Percentiles rank a stretch among this genome's conserved stretches.
These are phyloP conservation scores for Lentithecium fluviatile DNA, from an alignment of 495 filamentous ascomycete species.

Conservation along the genomic window DNA sequence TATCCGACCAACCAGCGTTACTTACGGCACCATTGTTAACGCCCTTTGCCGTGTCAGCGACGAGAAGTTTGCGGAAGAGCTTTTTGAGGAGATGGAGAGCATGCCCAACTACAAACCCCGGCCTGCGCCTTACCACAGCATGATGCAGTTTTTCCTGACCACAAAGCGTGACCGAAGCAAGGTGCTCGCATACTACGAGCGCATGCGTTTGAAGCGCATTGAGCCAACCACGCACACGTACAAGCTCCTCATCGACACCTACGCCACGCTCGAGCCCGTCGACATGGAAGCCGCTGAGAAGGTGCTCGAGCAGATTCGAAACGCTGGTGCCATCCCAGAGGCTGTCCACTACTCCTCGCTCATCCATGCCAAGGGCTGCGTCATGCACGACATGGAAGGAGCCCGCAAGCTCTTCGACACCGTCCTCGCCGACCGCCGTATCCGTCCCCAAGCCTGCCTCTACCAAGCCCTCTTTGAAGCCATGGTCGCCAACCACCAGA, in stretches of 20 bases:
- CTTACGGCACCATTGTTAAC: slow-evolving; percentile 97
- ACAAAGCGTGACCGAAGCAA: slow-evolving; percentile 94
- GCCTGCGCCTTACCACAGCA: slow-evolving; percentile 93
- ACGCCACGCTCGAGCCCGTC: slow-evolving; percentile 89
- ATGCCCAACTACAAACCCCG: slow-evolving; percentile 99
- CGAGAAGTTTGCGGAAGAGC: slow-evolving; percentile 94
- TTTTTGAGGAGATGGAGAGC: slow-evolving; percentile 98
- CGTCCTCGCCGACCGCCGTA: slow-evolving; percentile 62
- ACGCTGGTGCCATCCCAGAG: slow-evolving; percentile 72
- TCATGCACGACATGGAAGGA: slow-evolving; percentile 82
- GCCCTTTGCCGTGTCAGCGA: slow-evolving; percentile 95
- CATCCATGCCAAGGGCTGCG: slow-evolving; percentile 94
- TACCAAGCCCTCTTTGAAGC: slow-evolving; percentile 95
- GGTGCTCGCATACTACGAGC: slow-evolving; percentile 92
- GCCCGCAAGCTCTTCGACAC: slow-evolving; percentile 79
- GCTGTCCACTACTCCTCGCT: slow-evolving; percentile 93
- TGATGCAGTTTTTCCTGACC: slow-evolving; percentile 99
- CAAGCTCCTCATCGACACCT: slow-evolving; percentile 94
- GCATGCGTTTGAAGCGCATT: slow-evolving; percentile 85
- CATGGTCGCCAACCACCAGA: slow-evolving; percentile 90
- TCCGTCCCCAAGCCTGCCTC: slow-evolving; percentile 75
- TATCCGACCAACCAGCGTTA: slow-evolving; percentile 94
- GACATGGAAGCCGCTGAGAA: slow-evolving; percentile 88
- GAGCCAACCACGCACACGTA: slow-evolving; percentile 92
- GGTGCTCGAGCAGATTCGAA: slow-evolving; percentile 74